These are phyloP conservation scores for Colletotrichum viniferum DNA, from an alignment of 2,329 filamentous ascomycete genomes.

Conservation along the genomic window DNA sequence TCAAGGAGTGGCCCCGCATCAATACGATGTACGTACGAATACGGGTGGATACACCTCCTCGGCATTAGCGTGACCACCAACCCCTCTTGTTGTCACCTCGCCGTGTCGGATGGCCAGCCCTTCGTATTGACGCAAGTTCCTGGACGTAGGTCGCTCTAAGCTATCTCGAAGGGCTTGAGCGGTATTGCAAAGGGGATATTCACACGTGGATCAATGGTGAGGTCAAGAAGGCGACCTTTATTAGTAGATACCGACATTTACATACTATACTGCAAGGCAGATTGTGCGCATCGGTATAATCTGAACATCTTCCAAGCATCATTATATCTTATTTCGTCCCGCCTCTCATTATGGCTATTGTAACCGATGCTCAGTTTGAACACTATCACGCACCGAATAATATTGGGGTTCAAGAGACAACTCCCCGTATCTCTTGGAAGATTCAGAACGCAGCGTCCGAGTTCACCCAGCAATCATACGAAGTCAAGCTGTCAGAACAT, in stretches of 20 bases:
- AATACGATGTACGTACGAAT: slow-evolving; percentile 1
- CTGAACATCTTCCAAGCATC: too few species aligned
- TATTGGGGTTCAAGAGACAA: background rate
- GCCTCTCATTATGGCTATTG: background rate
- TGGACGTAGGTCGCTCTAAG: background rate
- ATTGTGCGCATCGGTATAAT: too few species aligned
- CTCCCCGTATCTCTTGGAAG: background rate
- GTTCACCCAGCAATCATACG: background rate
- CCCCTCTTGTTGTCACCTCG: background rate
- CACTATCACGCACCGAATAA: background rate
- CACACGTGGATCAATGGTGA: too few species aligned
- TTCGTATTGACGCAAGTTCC: background rate
- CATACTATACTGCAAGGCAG: too few species aligned
- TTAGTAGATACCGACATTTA: too few species aligned
- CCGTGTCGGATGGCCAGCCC: too few species aligned
- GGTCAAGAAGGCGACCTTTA: too few species aligned
- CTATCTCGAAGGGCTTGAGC: background rate
- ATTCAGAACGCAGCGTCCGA: background rate
- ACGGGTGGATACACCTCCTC: slow-evolving; percentile 1
- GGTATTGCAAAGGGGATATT: too few species aligned
- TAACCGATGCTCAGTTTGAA: background rate
- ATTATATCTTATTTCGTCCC: too few species aligned
- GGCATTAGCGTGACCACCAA: background rate
- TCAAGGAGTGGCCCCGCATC: background rate
- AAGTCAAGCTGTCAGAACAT: background rate